phyloP scores from a whole-genome alignment of 2,329 filamentous ascomycete species.

The Ilyonectria robusta region DNA sequence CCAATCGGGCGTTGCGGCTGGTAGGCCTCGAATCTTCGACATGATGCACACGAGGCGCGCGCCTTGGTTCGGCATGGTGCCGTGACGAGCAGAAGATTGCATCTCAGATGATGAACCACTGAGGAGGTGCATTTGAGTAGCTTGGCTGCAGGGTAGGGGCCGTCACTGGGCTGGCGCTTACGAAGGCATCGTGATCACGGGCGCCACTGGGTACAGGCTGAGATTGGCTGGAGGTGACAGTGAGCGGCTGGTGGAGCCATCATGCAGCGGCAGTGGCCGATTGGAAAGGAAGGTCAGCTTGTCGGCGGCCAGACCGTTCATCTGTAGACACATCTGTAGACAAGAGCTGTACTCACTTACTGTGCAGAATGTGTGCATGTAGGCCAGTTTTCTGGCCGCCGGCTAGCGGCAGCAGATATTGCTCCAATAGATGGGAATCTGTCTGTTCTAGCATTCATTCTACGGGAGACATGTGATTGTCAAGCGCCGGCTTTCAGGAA shows the following conservation, averaged over 20 bases:
- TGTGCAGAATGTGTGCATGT: not conserved
- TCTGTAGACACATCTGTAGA: not conserved
- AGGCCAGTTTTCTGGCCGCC: not conserved
- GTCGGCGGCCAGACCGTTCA: constrained; percentile 2
- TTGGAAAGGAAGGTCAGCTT: not conserved
- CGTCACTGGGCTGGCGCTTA: constrained; percentile 20
- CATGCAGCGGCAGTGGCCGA: constrained; percentile 11
- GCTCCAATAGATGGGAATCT: not conserved
- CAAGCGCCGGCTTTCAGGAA: not conserved
- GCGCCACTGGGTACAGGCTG: constrained; percentile 9
- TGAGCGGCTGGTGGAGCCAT: not conserved
- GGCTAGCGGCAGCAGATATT: not conserved
- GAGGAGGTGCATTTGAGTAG: not conserved
- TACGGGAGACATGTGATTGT: not conserved
- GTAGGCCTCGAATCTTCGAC: not conserved
- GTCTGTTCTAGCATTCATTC: not conserved
- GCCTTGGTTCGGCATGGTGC: constrained; percentile 3
- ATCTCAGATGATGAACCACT: not conserved
- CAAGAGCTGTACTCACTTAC: not conserved
- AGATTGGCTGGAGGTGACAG: constrained; percentile 11
- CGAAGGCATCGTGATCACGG: not conserved
- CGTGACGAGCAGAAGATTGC: constrained; percentile 2
- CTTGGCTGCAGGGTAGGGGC: constrained; percentile 18
- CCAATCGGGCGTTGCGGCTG: constrained; percentile 15
- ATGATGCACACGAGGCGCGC: constrained; percentile 19